These are phyloP conservation scores for Pharnaceum exiguum DNA, from an alignment of 148 eudicot species.

Conservation along the genomic window DNA sequence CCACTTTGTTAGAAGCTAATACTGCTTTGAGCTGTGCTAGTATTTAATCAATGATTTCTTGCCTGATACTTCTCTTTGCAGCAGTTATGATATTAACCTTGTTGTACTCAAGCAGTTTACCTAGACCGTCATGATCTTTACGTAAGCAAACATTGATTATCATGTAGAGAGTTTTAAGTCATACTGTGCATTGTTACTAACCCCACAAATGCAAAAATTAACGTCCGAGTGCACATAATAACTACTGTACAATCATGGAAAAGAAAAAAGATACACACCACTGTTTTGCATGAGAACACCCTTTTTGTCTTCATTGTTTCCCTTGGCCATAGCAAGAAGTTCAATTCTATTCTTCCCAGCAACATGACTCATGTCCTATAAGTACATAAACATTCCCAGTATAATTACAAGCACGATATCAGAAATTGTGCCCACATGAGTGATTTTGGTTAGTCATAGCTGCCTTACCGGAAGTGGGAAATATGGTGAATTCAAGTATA, in stretches of 20 bases:
- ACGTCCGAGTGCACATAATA: too few relatives aligned
- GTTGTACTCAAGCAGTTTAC: background rate
- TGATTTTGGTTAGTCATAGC: background rate
- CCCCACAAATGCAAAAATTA: background rate
- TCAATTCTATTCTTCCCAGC: slow-evolving; percentile 62
- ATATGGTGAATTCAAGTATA: slow-evolving; percentile 55
- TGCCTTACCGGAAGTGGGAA: slow-evolving; percentile 73
- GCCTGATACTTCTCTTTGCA: background rate
- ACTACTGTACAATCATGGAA: background rate
- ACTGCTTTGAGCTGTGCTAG: background rate
- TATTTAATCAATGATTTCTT: background rate
- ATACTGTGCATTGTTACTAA: background rate
- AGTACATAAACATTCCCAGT: slow-evolving; percentile 6
- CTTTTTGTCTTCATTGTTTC: slow-evolving; percentile 44
- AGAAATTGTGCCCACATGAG: background rate
- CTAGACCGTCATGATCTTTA: background rate
- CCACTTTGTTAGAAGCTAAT: background rate
- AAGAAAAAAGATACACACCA: too few relatives aligned
- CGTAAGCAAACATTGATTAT: background rate
- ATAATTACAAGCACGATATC: background rate
- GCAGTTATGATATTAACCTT: background rate
- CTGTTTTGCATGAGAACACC: too few relatives aligned
- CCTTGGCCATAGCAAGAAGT: slow-evolving; percentile 72
- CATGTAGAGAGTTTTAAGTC: background rate
- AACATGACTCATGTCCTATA: slow-evolving; percentile 69